Evolutionary conservation across 2,329 filamentous ascomycete species (phyloP).

Genomic region (Simplicillium sp.): DNA sequence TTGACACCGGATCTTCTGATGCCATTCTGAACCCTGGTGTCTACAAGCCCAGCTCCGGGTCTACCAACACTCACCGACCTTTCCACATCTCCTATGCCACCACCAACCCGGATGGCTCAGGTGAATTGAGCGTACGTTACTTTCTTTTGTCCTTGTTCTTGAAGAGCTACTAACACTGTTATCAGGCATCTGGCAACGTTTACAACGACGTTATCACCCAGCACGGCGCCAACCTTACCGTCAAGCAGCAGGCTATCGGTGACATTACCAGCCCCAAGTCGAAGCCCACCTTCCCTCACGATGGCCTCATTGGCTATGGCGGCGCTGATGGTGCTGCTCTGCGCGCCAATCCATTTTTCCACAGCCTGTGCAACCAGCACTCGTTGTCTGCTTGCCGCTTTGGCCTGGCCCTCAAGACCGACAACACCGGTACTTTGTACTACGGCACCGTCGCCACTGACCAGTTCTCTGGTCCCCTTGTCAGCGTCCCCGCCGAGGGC

Average conservation of each 20-base stretch:
- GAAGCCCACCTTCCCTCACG: constrained; percentile 9
- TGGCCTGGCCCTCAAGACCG: constrained; percentile 9
- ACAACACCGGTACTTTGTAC: constrained; percentile 11
- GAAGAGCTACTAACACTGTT: background rate
- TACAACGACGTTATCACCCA: constrained; percentile 11
- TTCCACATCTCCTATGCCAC: constrained; percentile 11
- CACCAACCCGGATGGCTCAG: constrained; percentile 11
- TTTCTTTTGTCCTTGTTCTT: no score
- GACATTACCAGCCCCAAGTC: constrained; percentile 6
- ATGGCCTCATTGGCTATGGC: constrained; percentile 12
- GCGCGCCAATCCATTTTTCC: constrained; percentile 7
- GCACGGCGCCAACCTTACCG: constrained; percentile 9
- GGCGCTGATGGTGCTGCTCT: constrained; percentile 5
- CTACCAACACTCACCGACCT: constrained; percentile 1
- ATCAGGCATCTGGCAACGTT: constrained; percentile 9
- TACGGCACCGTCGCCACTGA: constrained; percentile 10
- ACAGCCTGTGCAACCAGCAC: constrained; percentile 9
- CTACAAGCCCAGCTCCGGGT: constrained; percentile 8
- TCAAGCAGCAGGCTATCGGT: constrained; percentile 8
- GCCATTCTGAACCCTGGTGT: constrained; percentile 10
- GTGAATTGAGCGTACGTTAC: constrained; percentile 4
- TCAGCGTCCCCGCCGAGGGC: background rate
- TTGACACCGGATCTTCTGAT: constrained; percentile 11
- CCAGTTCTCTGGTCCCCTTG: constrained; percentile 6
- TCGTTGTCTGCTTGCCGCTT: constrained; percentile 11